These are phyloP conservation scores for Pichia cephalocereana DNA, from an alignment of 805 yeast species.

Conservation along the genomic window DNA sequence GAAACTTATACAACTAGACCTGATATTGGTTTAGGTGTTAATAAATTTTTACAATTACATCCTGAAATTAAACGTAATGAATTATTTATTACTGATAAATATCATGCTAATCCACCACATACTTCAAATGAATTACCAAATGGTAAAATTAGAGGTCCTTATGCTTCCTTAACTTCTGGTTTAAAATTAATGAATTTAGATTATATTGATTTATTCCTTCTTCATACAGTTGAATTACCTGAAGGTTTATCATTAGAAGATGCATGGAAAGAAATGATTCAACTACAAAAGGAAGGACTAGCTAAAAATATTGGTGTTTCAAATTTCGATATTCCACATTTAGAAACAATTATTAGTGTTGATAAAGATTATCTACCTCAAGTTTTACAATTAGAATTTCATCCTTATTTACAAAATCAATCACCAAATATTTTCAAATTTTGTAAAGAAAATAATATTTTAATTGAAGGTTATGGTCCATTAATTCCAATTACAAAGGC, in stretches of 20 bases:
- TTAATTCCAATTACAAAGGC: slow-evolving; percentile 33
- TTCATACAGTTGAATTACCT: slow-evolving; percentile 47
- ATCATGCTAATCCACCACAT: slow-evolving; percentile 21
- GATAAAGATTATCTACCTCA: slow-evolving; percentile 36
- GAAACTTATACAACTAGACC: slow-evolving; percentile 50
- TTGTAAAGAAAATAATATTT: slow-evolving; percentile 26
- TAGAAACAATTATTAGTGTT: slow-evolving; percentile 32
- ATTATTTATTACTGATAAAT: slow-evolving; percentile 54
- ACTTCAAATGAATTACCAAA: slow-evolving; percentile 6
- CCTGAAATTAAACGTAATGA: slow-evolving; percentile 31
- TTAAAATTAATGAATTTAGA: slow-evolving; percentile 39
- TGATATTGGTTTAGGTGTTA: slow-evolving; percentile 51
- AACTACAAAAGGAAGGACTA: slow-evolving; percentile 41
- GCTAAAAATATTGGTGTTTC: slow-evolving; percentile 41
- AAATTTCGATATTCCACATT: slow-evolving; percentile 40
- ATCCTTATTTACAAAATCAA: slow-evolving; percentile 54
- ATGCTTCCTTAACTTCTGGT: slow-evolving; percentile 35
- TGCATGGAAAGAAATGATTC: slow-evolving; percentile 42
- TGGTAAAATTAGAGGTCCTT: slow-evolving; percentile 31
- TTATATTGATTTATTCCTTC: slow-evolving; percentile 50
- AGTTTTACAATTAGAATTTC: slow-evolving; percentile 58
- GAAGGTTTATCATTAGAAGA: slow-evolving; percentile 30
- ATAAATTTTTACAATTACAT: slow-evolving; percentile 21
- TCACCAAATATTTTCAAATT: slow-evolving; percentile 40
- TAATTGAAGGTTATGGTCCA: slow-evolving; percentile 39